Evolutionary conservation across 495 filamentous ascomycete genomes (phyloP), one percentile per base, ranked within the genome.

Genomic region (Chaetomium cochliodes): DNA sequence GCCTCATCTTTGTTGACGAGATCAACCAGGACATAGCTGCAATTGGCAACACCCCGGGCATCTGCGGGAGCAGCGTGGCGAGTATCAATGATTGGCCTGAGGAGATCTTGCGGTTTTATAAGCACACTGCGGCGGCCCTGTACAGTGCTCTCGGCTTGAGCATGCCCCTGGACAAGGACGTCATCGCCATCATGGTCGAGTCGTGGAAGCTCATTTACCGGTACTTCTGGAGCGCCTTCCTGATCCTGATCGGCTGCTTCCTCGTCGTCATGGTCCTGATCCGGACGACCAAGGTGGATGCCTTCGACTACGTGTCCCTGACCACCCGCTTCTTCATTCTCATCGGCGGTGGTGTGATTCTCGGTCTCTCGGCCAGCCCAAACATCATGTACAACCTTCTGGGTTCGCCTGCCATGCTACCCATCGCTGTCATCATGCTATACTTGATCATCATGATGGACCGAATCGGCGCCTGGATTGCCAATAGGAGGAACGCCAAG

Each of bases 201-300:
- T 67, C 65, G 30, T 70, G 68, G 68, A 67, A 67, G 58, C 65
- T 70, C 18, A 55, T 70, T 9, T 70, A 70, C 52, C 65, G 65
- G 26, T 70, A 70, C 47, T 70, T 70, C 50, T 70, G 68, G 68
- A 22, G 37, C 5, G 61, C 68, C 16, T 67, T 65, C 23, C 18
- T 67, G 16, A 25, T 67, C 0, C 59, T 70, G 18, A 52, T 67
- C 44, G 55, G n/a, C 12, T 70, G 65, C 56, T 70, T 67, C 60
- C 63, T 67, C 22, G 51, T 65, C 26, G 53, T 52, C 60, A 63
- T 66, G 62, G 44, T 67, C 30, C 33, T 70, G n/a, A 70, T 67
- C 50, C 65, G 65, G n/a, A 62, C 50, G 42, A 70, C 63, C 59
- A 67, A 67, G 60, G 20, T 60, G 22, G 68, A 70, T 52, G 62